Conservation (phyloP, 495 filamentous ascomycete genomes). For the Rhizodiscina lignyota region DNA sequence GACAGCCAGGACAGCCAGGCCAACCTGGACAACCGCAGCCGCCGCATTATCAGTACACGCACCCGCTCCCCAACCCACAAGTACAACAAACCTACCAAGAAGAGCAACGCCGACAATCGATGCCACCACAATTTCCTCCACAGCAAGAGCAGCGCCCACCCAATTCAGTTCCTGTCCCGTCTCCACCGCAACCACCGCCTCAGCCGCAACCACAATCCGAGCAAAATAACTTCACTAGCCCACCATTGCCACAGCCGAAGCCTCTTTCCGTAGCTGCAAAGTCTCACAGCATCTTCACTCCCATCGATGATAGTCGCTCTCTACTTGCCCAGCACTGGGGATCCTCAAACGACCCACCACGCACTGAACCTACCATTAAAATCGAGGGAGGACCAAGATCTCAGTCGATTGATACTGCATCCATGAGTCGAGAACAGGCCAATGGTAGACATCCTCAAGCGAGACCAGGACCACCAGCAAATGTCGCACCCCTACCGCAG, state of each 20-base stretch:
- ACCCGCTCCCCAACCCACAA: constrained; percentile 12
- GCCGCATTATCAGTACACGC: constrained; percentile 15
- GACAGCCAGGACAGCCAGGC: constrained; percentile 17
- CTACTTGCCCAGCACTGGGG: constrained; percentile 78
- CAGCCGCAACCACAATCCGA: constrained; percentile 18
- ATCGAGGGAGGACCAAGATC: constrained; percentile 31
- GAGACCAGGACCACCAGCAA: constrained; percentile 8
- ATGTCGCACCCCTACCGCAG: constrained; percentile 7
- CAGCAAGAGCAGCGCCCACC: constrained; percentile 28
- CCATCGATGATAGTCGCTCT: constrained; percentile 83
- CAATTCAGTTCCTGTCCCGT: constrained; percentile 25
- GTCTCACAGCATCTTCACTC: constrained; percentile 89
- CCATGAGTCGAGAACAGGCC: constrained; percentile 25
- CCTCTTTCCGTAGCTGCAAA: constrained; percentile 49
- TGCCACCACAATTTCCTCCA: constrained; percentile 37
- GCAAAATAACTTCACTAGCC: constrained; percentile 31
- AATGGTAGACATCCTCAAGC: constrained; percentile 10
- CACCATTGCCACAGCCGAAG: constrained; percentile 38
- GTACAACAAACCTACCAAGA: constrained; percentile 40
- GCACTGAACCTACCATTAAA: constrained; percentile 23
- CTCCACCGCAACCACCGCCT: constrained; percentile 20
- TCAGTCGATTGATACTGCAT: constrained; percentile 46
- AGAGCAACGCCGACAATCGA: constrained; percentile 46
- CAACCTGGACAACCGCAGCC: constrained; percentile 14
- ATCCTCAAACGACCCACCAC: constrained; percentile 26